phyloP scores from a whole-genome alignment of 805 yeast genomes.

The Candida loeiensis region DNA sequence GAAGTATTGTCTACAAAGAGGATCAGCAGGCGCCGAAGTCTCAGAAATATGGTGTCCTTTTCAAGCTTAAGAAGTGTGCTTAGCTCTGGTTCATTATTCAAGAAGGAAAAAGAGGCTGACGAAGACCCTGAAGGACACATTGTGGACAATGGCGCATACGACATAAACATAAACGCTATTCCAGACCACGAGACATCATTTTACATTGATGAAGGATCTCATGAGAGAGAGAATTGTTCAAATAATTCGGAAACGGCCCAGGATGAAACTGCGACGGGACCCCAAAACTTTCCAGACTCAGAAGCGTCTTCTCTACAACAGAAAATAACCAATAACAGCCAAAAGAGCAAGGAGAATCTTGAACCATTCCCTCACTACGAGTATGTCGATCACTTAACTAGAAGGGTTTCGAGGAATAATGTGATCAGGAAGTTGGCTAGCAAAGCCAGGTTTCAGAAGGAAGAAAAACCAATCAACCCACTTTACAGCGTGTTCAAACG shows the following conservation, averaged over 20 bases:
- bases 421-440: not conserved
- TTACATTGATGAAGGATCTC: not conserved
- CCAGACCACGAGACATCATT: constrained; percentile 2
- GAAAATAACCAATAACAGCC: too few species aligned
- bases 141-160: not conserved
- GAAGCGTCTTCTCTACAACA: not conserved
- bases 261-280: too few species aligned
- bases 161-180: not conserved
- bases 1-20: not conserved
- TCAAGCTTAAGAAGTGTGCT: not conserved
- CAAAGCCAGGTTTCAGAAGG: not conserved
- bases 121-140: not conserved
- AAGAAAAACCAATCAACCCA: not conserved
- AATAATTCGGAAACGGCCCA: not conserved
- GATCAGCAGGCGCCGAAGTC: not conserved
- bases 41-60: not conserved
- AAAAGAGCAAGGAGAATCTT: too few species aligned
- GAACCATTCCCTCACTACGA: too few species aligned
- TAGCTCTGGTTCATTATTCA: not conserved
- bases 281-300: not conserved
- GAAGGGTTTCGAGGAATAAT: not conserved
- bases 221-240: not conserved
- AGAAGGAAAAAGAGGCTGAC: not conserved
- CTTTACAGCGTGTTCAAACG: not conserved
- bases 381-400: not conserved